phyloP scores from a whole-genome alignment of 306 rosid species.

The Malus asiatica region DNA sequence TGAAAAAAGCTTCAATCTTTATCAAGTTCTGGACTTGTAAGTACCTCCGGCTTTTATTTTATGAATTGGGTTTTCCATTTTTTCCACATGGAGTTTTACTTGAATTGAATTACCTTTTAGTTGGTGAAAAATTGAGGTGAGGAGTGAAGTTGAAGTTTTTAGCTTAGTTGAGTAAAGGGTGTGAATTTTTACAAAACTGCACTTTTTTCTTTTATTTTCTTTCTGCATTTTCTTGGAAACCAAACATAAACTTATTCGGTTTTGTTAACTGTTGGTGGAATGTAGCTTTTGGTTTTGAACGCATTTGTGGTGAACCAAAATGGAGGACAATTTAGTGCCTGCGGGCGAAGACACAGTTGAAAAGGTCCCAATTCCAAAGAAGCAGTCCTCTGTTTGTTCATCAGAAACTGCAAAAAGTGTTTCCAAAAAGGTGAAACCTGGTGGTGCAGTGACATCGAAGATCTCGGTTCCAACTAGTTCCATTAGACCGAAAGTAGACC shows the following conservation, averaged over 20 bases:
- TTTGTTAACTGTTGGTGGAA: slow-evolving; percentile 1
- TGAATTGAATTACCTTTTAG: slow-evolving; percentile 4
- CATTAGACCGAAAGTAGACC: slow-evolving; percentile 40
- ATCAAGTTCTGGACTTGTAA: slow-evolving; percentile 3
- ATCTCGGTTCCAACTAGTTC: slow-evolving; percentile 20
- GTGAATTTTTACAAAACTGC: background rate
- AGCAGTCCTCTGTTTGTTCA: slow-evolving; percentile 18
- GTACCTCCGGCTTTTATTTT: slow-evolving; percentile 7
- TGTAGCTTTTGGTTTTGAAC: slow-evolving; percentile 11
- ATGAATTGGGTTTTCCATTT: background rate
- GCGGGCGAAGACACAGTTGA: slow-evolving; percentile 31
- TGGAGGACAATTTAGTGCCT: slow-evolving; percentile 56
- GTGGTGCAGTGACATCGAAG: slow-evolving; percentile 26
- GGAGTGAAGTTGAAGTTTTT: background rate
- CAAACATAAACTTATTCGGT: background rate
- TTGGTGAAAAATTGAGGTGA: slow-evolving; percentile 4
- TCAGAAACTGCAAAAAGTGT: slow-evolving; percentile 26
- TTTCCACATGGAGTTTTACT: slow-evolving; percentile 6
- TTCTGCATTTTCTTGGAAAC: slow-evolving; percentile 1
- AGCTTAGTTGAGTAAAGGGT: slow-evolving; percentile 1
- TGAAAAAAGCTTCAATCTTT: slow-evolving; percentile 11
- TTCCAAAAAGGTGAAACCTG: slow-evolving; percentile 30
- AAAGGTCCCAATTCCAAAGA: slow-evolving; percentile 23
- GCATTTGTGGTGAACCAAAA: slow-evolving; percentile 14
- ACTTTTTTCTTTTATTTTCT: background rate